These are phyloP conservation scores for Phyllosticta paracitricarpa DNA, from an alignment of 2,329 filamentous ascomycete genomes.

Conservation along the genomic window DNA sequence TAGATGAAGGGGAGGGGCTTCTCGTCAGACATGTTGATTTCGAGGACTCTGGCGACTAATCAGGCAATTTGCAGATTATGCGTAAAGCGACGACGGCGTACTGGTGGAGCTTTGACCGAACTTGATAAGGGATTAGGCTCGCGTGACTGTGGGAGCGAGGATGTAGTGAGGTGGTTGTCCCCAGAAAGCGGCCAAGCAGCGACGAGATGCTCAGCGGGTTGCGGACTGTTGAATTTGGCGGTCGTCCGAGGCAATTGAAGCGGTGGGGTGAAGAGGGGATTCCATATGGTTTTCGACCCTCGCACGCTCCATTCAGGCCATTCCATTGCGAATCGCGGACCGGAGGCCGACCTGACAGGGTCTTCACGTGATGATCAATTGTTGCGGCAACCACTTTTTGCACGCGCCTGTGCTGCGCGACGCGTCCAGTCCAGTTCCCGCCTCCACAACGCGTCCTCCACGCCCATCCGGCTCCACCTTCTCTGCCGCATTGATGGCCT, in stretches of 20 bases:
- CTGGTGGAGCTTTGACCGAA: background rate
- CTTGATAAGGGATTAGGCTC: background rate
- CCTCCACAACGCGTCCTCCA: conserved; percentile 9
- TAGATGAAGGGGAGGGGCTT: conserved; percentile 85
- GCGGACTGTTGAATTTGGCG: background rate
- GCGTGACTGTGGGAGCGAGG: background rate
- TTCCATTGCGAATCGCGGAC: background rate
- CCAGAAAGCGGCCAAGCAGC: background rate
- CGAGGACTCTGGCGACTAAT: background rate
- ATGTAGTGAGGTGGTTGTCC: background rate
- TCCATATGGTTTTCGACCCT: background rate
- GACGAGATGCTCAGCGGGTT: background rate
- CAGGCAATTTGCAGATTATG: background rate
- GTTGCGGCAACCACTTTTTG: background rate
- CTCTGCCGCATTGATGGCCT: conserved; percentile 28
- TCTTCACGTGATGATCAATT: background rate
- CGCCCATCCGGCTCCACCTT: background rate
- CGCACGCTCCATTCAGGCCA: background rate
- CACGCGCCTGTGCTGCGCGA: background rate
- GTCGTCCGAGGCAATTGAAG: background rate
- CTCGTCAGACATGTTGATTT: conserved; percentile 37
- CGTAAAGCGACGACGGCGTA: background rate
- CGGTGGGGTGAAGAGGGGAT: background rate
- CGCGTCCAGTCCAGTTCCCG: background rate
- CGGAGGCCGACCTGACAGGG: background rate